Evolutionary conservation across 257 asterid genomes (phyloP).

Genomic region (Nicotiana sylvestris): DNA sequence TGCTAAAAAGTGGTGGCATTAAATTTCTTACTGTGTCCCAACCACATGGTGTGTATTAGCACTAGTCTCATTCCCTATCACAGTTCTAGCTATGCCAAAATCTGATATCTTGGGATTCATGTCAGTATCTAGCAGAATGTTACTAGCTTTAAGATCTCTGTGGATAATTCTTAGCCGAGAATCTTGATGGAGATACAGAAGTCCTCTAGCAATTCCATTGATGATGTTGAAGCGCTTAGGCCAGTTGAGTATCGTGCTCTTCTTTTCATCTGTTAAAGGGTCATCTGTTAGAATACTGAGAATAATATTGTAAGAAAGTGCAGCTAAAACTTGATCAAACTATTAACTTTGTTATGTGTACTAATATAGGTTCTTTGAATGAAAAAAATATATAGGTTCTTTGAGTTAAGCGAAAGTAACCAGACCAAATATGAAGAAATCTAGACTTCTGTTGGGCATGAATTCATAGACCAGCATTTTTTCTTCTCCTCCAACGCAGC

Average conservation of each 20-base stretch:
- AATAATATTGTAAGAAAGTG: no score
- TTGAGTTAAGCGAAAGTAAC: background rate
- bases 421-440: conserved; percentile 31
- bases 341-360: no score
- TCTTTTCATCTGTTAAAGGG: background rate
- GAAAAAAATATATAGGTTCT: background rate
- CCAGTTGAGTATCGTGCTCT: background rate
- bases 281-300: background rate
- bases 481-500: conserved; percentile 26
- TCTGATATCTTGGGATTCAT: conserved; percentile 37
- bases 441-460: conserved; percentile 22
- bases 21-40: conserved; percentile 24
- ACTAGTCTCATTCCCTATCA: conserved; percentile 26
- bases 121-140: conserved; percentile 24
- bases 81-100: conserved; percentile 32
- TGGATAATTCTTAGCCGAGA: conserved; percentile 20
- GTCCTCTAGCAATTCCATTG: conserved; percentile 7
- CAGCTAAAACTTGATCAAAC: no score
- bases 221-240: conserved; percentile 1
- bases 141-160: conserved; percentile 32
- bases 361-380: no score
- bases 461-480: background rate
- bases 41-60: conserved; percentile 29
- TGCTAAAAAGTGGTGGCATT: background rate
- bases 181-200: conserved; percentile 13